Base-by-base conservation (phyloP, 495 filamentous ascomycete species). In the Aspergillus sclerotiicarbonarius region DNA sequence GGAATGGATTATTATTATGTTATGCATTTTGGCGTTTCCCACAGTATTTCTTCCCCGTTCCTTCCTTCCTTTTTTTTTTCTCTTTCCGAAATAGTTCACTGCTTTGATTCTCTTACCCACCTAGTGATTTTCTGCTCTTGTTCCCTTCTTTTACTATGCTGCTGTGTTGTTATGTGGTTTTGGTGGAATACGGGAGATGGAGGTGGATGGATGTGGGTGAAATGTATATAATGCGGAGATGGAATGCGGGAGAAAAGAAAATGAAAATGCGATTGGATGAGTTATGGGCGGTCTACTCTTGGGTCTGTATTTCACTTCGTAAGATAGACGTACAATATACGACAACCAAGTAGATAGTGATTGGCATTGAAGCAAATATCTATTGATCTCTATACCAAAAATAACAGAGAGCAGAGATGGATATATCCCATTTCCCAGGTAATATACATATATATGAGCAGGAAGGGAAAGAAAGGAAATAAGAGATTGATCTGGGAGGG, bases 21-120 rank as follows among this genome's bases (percentile, higher is more conserved):
- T 56, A 51, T 58, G 60, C 60, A 62, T 62, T 55, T 43, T 19
- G 60, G 60, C 56, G 60, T 62, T 59, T 30, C 41, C 31, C 41
- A 15, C 41, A 35, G 7, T 52, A 6, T 21, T 56, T n/a, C 15
- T 29, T 53, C 21, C 8, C 30, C 25, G 35, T 6, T 19, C 3
- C 15, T 18, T 51, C 4, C 39, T 31, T 25, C 13, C 53, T 19
- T 39, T 50, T 8, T 12, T 48, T 50, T 30, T 12, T 50, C 1
- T 7, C 33, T 15, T 37, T 37, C 25, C 25, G 25, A 25, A 25
- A 37, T 37, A 10, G 3, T 7, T 15, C 33, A 2, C 33, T 37
- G 8, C 25, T 51, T 16, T 54, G 8, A n/a, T 35, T 10, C 20
- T 53, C n/a, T 15, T 20, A 12, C 9, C 20, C 21, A 13, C n/a